These are phyloP conservation scores for Zymoseptoria ardabiliae DNA, from an alignment of 2,329 filamentous ascomycete genomes.

Conservation along the genomic window DNA sequence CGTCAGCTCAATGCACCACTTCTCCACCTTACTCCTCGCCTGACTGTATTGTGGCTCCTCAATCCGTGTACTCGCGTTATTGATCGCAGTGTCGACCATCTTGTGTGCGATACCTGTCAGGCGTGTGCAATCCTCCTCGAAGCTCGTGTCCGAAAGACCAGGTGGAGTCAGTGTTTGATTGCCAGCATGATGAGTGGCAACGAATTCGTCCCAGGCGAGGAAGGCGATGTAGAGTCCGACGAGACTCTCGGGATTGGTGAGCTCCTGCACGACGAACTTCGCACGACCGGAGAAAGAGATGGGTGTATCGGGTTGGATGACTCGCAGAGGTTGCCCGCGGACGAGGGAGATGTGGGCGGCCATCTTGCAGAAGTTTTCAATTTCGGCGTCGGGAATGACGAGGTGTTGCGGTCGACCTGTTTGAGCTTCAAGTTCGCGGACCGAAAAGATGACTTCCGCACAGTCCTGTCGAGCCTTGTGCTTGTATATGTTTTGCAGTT, in stretches of 20 bases:
- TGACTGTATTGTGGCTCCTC: conserved; percentile 37
- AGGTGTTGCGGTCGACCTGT: conserved; percentile 36
- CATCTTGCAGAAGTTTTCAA: conserved; percentile 92
- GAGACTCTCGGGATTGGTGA: conserved; percentile 40
- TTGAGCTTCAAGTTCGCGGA: conserved; percentile 49
- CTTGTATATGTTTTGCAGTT: conserved; percentile 90
- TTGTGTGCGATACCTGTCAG: conserved; percentile 38
- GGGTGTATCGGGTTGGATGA: conserved; percentile 36
- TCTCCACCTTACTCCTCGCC: conserved; percentile 30
- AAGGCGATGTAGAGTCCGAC: conserved; percentile 46
- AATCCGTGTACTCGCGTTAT: conserved; percentile 33
- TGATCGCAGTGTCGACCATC: conserved; percentile 36
- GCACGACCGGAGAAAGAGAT: conserved; percentile 34
- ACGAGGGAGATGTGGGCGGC: conserved; percentile 88
- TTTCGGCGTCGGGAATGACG: conserved; percentile 59
- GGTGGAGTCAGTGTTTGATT: conserved; percentile 31
- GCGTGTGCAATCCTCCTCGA: conserved; percentile 33
- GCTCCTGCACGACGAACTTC: conserved; percentile 39
- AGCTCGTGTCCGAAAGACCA: conserved; percentile 27
- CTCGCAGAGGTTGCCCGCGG: conserved; percentile 51
- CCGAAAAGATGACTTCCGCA: conserved; percentile 61
- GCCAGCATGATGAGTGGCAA: conserved; percentile 33
- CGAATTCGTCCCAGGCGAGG: conserved; percentile 43
- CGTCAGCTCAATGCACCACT: conserved; percentile 44
- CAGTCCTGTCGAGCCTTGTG: conserved; percentile 72